Base-by-base conservation (phyloP, 306 rosid species). In the Ormosia emarginata region DNA sequence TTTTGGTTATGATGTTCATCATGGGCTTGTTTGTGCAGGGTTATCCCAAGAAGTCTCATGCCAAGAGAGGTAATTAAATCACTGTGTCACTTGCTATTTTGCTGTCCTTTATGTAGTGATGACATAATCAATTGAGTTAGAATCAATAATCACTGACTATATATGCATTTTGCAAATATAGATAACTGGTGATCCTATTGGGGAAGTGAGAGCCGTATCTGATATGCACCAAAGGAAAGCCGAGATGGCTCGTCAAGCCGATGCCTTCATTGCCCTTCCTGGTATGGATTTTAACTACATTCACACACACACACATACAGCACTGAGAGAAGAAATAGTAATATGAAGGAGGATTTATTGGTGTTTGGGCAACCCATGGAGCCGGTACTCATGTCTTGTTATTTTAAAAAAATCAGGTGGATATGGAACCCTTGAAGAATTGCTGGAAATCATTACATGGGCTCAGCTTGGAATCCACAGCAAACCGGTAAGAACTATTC, bases 141-240 rank as follows among this genome's bases (percentile, higher is more conserved):
- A 29, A 32, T 9, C 49, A 30, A 11, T 6, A 5, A 58, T 58
- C 13, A 30, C n/a, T 68, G 70, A 63, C 8, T 64, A 1, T 10
- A 0, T 32, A 18, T 0, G 14, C 7, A 12, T 63, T 64, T 39
- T 89, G 72, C 82, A 90, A 94, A 85, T 96, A 79, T 81, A 96
- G 99, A 88, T 96, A 79, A 96, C 98, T 70, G 99, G 99, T 13
- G 95, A 84, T 40, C 92, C 93, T 1, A 95, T 96, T 62, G 99
- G 99, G 4, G 99, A 96, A 91, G 91, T 96, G 61, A 90, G 90
- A 90, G 85, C 97, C 1, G 99, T 96, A 15, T 91, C 99, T 59
- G 92, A 90, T 87, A 96, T 96, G 99, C 99, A 96, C 78, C 98
- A 96, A 84, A 87, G 99, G 71, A 96, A 96, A 86, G 99, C 99